Base-by-base conservation (phyloP, 495 filamentous ascomycete genomes). In the Hyphodiscus hymeniophilus region DNA sequence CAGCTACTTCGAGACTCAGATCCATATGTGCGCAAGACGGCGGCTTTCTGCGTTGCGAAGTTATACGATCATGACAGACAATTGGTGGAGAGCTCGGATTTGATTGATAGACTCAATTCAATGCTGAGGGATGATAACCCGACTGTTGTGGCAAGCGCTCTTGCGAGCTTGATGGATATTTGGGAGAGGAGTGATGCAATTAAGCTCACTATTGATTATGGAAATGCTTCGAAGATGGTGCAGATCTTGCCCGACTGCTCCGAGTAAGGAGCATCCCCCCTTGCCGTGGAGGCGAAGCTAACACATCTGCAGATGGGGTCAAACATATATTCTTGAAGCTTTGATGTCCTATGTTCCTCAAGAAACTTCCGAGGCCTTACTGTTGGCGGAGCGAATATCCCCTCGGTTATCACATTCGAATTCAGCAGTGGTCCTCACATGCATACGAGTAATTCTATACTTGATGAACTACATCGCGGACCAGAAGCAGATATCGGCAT, bases 401-500 rank as follows among this genome's bases (percentile, higher is more conserved):
- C 94, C 91, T 13, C 87, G 94, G 16, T 72, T 99, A 12, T 94
- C 92, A 12, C 92, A 99, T 62, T 89, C 85, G 30, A 99, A 99
- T 62, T 95, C 91, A 8, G 84, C 92, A 3, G 92, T 99, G 18
- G 92, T 97, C 3, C 74, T 99, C 21, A 99, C 94, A 11, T 92
- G 87, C 52, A 95, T 95, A 48, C 81, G 92, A 52, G 92, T 97
- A 18, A 87, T 99, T 42, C 75, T 99, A 32, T 99, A 97, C 59
- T 76, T 99, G 45, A 94, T 97, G 87, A 99, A 99, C 68, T 99
- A 99, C 69, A 96, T 99, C 53, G 73, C 84, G 30, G 90, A 94
- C 52, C 83, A 91, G 60, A 94, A 90, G 65, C 87, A 95, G 50
- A 86, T 96, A 45, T 81, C 84, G 3, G 81, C 82, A 0, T 73